Evolutionary conservation across 2,329 filamentous ascomycete genomes (phyloP).

Genomic region (Botrytis cinerea): DNA sequence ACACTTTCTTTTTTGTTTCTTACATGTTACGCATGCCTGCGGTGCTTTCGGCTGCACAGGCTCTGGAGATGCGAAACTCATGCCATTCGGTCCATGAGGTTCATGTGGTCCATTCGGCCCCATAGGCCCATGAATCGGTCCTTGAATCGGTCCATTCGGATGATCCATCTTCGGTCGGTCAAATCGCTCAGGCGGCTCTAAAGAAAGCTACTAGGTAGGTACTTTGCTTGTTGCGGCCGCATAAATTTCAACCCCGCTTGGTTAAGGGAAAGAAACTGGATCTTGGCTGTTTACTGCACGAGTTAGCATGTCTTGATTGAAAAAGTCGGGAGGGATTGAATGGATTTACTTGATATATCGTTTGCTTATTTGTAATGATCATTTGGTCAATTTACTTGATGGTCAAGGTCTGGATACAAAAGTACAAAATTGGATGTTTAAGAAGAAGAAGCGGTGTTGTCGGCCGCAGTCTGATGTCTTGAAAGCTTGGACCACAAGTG

Average conservation of each 20-base stretch:
- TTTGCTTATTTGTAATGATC: not conserved
- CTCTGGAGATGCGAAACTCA: constrained; percentile 1
- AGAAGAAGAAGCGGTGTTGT: constrained; percentile 20
- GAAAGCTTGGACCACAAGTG: not conserved
- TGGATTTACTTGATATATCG: not conserved
- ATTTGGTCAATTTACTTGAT: not conserved
- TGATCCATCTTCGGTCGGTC: constrained; percentile 20
- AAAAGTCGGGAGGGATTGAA: not conserved
- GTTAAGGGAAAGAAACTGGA: not conserved
- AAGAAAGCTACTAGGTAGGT: not conserved
- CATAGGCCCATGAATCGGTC: not conserved
- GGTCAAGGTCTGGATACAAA: not conserved
- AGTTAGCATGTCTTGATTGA: constrained; percentile 6
- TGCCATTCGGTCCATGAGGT: not conserved
- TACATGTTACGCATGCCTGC: constrained; percentile 49
- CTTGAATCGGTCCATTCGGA: constrained; percentile 6
- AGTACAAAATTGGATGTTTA: not conserved
- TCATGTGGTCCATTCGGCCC: not conserved
- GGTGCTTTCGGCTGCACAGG: constrained; percentile 39
- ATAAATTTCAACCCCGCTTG: constrained; percentile 8
- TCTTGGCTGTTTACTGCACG: not conserved
- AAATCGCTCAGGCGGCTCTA: not conserved
- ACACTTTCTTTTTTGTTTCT: constrained; percentile 54
- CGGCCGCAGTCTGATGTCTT: constrained; percentile 15
- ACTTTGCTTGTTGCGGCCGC: constrained; percentile 19